Evolutionary conservation across 1,139 yeast species (phyloP), one percentile per base, ranked within the genome.

Genomic region (Pichia sp.): DNA sequence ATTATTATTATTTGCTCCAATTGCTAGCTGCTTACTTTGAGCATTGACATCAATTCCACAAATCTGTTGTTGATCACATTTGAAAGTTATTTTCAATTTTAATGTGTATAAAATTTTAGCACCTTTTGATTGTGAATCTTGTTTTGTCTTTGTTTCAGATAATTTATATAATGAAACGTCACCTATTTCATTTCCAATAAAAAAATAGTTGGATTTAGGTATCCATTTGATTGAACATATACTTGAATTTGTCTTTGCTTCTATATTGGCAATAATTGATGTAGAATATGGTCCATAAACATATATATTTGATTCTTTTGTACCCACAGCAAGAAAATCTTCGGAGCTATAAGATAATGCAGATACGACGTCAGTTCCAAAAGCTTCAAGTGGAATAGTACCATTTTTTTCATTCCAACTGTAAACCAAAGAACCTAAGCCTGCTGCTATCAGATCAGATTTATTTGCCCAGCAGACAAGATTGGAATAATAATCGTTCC

Each of bases 401-500:
- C 76, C 78, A 8, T 65, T 63, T 12, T 63, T 66, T 34, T 74
- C 76, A 6, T 76, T 71, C 96, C 96, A 89, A 30, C 81, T 58
- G 58, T 77, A 85, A 0, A 80, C 83, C 7, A 72, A 67, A 2
- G 67, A 58, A 0, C 80, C 81, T 33, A 87, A 64, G 0, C 92
- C 97, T 1, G 87, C 90, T 0, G 83, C 84, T 0, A 87, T 67
- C 30, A 69, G 69, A 27, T 72, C 72, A 1, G 77, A 64, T 26
- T 58, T 58, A 3, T 62, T 60, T 0, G 90, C 80, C 95, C 96
- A 87, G 10, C 90, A 76, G 0, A 87, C 75, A 41, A 85, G 67
- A 56, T 86, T 85, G 1, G 87, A 74, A 62, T 89, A 89, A 60
- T 81, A 89, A 60, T 89, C 96, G 58, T 87, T 83, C 48, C 84